phyloP scores from a whole-genome alignment of 2,329 filamentous ascomycete species.

The Scytalidium lignicola region DNA sequence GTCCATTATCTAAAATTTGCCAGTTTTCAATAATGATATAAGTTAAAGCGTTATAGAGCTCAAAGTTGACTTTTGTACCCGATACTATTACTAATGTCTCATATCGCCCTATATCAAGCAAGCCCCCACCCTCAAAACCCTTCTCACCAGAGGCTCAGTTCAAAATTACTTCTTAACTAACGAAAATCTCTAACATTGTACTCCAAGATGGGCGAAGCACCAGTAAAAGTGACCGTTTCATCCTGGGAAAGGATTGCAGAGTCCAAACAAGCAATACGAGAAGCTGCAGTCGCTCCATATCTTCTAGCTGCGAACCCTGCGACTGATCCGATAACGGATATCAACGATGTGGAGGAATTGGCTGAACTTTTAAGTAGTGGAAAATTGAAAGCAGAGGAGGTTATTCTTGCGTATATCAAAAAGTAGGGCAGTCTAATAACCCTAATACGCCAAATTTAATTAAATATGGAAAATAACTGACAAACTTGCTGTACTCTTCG shows the following conservation, averaged over 20 bases:
- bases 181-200: too few relatives aligned
- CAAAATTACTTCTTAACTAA: too few relatives aligned
- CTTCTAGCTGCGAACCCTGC: not conserved
- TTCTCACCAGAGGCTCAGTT: too few relatives aligned
- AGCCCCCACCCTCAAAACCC: too few relatives aligned
- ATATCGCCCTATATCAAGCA: too few relatives aligned
- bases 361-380: conserved; percentile 2
- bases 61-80: too few relatives aligned
- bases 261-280: conserved; percentile 3
- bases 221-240: not conserved
- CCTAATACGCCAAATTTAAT: too few relatives aligned
- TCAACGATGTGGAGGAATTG: conserved; percentile 6
- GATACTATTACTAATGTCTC: too few relatives aligned
- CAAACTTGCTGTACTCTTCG: not conserved
- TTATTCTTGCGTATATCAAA: conserved; percentile 1
- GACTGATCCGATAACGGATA: conserved; percentile 5
- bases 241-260: conserved; percentile 1
- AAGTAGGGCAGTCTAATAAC: not conserved
- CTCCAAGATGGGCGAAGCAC: not conserved
- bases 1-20: too few relatives aligned
- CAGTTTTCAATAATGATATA: too few relatives aligned
- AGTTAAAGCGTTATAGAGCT: too few relatives aligned
- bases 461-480: too few relatives aligned
- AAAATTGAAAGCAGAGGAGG: not conserved
- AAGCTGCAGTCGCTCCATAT: conserved; percentile 3